Conservation (phyloP, 116 monocot genomes). For the Papilionanthe hybrid region DNA sequence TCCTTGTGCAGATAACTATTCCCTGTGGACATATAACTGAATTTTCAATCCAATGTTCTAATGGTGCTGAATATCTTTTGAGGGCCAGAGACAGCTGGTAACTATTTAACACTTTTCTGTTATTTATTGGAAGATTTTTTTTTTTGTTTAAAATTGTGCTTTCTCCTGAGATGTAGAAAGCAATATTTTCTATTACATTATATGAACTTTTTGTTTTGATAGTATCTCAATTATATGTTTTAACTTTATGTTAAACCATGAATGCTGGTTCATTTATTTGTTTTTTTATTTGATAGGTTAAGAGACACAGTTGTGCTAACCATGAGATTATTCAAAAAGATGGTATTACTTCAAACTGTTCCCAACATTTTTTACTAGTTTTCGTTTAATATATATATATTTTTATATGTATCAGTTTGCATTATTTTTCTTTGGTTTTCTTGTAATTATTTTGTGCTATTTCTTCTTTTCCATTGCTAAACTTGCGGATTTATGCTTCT, state of each 20-base stretch:
- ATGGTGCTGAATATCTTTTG: slow-evolving; percentile 31
- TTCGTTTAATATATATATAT: not conserved
- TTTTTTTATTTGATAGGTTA: slow-evolving; percentile 27
- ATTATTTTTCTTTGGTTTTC: no score
- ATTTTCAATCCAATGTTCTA: slow-evolving; percentile 34
- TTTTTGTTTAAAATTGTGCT: not conserved
- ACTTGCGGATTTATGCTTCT: not conserved
- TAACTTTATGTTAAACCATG: not conserved
- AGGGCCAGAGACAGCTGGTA: slow-evolving; percentile 33
- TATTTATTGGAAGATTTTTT: not conserved
- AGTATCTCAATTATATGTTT: not conserved
- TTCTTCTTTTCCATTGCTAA: not conserved
- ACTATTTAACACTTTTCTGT: slow-evolving; percentile 7
- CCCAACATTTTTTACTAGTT: not conserved
- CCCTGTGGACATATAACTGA: slow-evolving; percentile 34
- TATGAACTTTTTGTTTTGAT: not conserved
- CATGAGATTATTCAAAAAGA: slow-evolving; percentile 50
- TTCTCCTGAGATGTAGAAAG: not conserved
- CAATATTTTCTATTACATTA: not conserved
- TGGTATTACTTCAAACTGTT: slow-evolving; percentile 23
- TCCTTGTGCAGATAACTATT: slow-evolving; percentile 39
- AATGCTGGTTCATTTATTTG: not conserved
- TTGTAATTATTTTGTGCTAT: not conserved
- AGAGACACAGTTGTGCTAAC: slow-evolving; percentile 60
- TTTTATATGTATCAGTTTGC: not conserved